Evolutionary conservation across 805 yeast species (phyloP).

Genomic region (Clavispora vitiphila): DNA sequence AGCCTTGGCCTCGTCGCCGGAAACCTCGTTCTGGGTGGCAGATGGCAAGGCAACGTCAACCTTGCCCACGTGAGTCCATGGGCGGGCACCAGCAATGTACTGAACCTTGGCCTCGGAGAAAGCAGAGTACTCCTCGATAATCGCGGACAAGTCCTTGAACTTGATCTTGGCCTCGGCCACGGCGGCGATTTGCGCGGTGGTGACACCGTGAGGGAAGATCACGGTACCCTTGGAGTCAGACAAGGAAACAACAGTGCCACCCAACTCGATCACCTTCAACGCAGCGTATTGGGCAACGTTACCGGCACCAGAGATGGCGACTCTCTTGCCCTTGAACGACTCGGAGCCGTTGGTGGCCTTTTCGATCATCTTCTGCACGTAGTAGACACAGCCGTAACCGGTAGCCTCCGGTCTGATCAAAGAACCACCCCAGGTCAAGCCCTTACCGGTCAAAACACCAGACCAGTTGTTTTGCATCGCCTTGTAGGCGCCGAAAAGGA

Average conservation of each 20-base stretch:
- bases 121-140: conserved; percentile 48
- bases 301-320: conserved; percentile 96
- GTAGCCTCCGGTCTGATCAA: conserved; percentile 99
- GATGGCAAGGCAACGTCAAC: conserved; percentile 96
- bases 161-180: conserved; percentile 75
- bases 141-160: conserved; percentile 69
- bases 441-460: conserved; percentile 98
- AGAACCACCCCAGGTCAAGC: conserved; percentile 98
- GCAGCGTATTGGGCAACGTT: conserved; percentile 99
- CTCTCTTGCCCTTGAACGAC: conserved; percentile 87
- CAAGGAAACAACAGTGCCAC: conserved; percentile 89
- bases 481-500: conserved; percentile 96
- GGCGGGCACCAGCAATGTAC: conserved; percentile 91
- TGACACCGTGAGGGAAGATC: conserved; percentile 74
- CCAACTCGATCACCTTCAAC: conserved; percentile 91
- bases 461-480: conserved; percentile 85
- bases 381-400: conserved; percentile 96
- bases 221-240: conserved; percentile 94
- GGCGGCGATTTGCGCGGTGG: conserved; percentile 70
- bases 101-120: conserved; percentile 59
- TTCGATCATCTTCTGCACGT: conserved; percentile 96
- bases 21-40: conserved; percentile 97
- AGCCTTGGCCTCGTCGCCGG: conserved; percentile 95
- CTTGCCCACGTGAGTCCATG: conserved; percentile 89
- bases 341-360: conserved; percentile 87